Conservation (phyloP, 805 yeast genomes). For the Scheffersomyces amazonensis region DNA sequence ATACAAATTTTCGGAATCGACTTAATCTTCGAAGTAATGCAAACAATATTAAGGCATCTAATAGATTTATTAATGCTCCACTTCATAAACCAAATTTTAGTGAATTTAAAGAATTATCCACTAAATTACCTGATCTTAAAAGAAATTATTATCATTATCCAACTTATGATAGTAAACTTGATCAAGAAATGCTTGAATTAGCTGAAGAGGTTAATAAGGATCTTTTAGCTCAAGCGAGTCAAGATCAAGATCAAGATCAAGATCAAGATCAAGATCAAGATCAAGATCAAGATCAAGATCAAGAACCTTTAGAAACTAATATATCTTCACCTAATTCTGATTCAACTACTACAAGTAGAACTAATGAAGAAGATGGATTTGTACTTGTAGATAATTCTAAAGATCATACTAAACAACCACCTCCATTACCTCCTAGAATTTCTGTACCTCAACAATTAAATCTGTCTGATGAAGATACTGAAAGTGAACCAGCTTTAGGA, state of each 20-base stretch:
- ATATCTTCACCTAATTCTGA: constrained; percentile 4
- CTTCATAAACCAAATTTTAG: constrained; percentile 38
- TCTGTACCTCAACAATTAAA: constrained; percentile 9
- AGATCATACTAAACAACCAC: neutral
- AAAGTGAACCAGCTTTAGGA: constrained; percentile 19
- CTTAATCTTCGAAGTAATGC: neutral
- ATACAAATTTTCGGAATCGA: neutral
- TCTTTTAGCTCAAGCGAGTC: constrained; percentile 3
- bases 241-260: too few relatives aligned
- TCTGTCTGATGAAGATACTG: constrained; percentile 29
- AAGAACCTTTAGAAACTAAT: neutral
- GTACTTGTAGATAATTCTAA: constrained; percentile 12
- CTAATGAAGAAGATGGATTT: constrained; percentile 15
- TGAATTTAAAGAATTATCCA: constrained; percentile 33
- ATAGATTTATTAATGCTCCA: constrained; percentile 44
- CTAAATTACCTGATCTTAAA: constrained; percentile 25
- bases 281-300: too few relatives aligned
- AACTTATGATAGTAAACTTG: constrained; percentile 11
- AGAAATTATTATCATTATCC: constrained; percentile 31
- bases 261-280: too few relatives aligned
- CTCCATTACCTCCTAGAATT: constrained; percentile 3
- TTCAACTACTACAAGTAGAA: constrained; percentile 2
- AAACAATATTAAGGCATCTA: neutral
- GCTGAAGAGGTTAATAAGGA: constrained; percentile 9
- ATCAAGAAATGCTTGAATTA: constrained; percentile 11